Conservation (phyloP, 2,329 filamentous ascomycete species). For the Aspergillus versicolor region DNA sequence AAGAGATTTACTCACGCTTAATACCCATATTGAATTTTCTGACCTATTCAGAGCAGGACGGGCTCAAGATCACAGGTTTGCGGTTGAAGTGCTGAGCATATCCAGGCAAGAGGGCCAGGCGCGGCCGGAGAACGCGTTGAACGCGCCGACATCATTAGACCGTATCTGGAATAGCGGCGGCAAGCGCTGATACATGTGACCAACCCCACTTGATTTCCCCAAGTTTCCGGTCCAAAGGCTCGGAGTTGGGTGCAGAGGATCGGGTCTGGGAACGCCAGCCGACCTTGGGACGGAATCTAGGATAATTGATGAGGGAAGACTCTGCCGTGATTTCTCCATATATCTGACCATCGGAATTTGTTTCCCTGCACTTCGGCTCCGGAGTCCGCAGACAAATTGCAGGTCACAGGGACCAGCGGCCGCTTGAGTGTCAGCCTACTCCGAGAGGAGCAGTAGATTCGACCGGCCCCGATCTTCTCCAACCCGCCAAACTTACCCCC, state of each 20-base stretch:
- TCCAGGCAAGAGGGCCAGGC: neutral
- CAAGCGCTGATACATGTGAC: constrained; percentile 20
- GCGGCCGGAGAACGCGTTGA: constrained; percentile 17
- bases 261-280: too few species aligned
- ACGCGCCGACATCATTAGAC: constrained; percentile 24
- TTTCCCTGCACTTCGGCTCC: constrained; percentile 2
- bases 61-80: neutral
- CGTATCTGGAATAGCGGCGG: constrained; percentile 15
- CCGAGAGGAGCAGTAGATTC: neutral
- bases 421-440: neutral
- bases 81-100: neutral
- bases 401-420: neutral
- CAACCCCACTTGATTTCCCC: constrained; percentile 13
- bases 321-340: neutral
- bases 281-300: too few species aligned
- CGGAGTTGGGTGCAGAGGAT: too few species aligned
- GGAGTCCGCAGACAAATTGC: constrained; percentile 9
- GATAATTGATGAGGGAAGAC: neutral
- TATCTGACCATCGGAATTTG: neutral
- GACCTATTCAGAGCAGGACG: neutral
- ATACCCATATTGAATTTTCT: constrained; percentile 46
- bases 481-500: neutral
- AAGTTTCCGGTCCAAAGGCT: constrained; percentile 3
- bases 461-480: neutral
- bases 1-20: constrained; percentile 43